Evolutionary conservation across 352 stramenopile genomes (phyloP), one percentile per base, ranked within the genome.

Genomic region (Halophytophthora polymorphica): DNA sequence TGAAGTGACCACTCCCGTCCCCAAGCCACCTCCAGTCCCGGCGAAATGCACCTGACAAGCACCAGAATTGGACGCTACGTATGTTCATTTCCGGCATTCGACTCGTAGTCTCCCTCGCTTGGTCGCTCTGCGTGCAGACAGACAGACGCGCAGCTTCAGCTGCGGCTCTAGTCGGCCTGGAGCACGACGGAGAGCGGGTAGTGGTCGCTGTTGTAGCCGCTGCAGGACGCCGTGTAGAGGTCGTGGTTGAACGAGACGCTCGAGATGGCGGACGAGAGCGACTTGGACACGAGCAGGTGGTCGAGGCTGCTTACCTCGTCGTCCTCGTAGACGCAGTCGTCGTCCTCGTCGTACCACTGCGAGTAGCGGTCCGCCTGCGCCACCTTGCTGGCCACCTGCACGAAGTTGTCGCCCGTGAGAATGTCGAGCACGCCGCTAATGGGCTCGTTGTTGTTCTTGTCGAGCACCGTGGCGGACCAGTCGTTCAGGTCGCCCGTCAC

Each of bases 401-500:
- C 61, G 50, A 86, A 82, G 39, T 63, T 66, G 49, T 46, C 46
- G 34, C 64, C 65, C 25, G 69, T 53, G 25, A 87, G 61, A 50
- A 86, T 72, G 14, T 58, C 48, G 25, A 89, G 64, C 1, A 71
- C 71, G 47, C 64, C 69, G 34, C 70, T 83, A 53, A 85, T 83
- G 3, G 78, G 78, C 33, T 53, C 39, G 55, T 86, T 85, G 52
- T 46, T 63, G 70, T 84, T 87, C 63, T 75, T 74, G 71, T 87
- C 78, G 10, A 65, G 57, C 18, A 80, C 60, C 0, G 35, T 57
- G n/a, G 51, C 44, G 23, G 73, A 84, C 59, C 64, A 87, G 63
- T 89, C 78, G 58, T 89, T 89, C 39, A 89, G 58, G 54, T 89
- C 75, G 4, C 78, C 75, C 10, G 75, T 82, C 54, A 88, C 51